Evolutionary conservation across 805 yeast genomes (phyloP), one percentile per base, ranked within the genome.

Genomic region (Lipomyces spencermartinsiae): DNA sequence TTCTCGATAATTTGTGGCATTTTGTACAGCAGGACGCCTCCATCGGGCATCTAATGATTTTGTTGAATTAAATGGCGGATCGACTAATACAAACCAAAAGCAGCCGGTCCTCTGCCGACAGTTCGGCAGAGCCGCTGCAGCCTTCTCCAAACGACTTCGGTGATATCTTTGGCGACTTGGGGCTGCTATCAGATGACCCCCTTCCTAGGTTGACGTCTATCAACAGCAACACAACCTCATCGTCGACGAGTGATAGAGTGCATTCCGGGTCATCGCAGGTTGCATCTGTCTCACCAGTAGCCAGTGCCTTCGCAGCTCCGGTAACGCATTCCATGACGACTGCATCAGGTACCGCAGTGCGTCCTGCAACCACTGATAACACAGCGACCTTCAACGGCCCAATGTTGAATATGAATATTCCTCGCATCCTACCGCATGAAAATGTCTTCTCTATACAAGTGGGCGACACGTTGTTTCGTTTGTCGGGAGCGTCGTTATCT

Each of bases 401-500:
- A 34, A 33, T 46, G 25, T 58, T 68, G 25, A 64, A 64, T 34
- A 46, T 63, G 63, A 66, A 68, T 19, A 69, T 69, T 31, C 71
- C 71, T 8, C 65, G 62, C 1, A 57, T 66, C 3, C 58, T 71
- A 1, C 71, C 73, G n/a, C 73, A 70, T 58, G 73, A 71, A 56
- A 49, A 65, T 33, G 73, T 71, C 4, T 71, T 65, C 59, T 61
- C 73, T 12, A 70, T 72, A n/a, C 73, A 72, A 53, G 74, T 72
- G 31, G 74, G 74, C 19, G 72, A 67, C 59, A 61, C 62, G 49
- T 37, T 71, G 29, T 72, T 67, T 62, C 34, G 68, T n/a, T 43
- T 70, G 33, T 70, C 74, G 49, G 74, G 74, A 0, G 93, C 95
- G 0, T 91, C 97, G 1, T 78, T 93, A 51, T 89, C 92, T 33